Evolutionary conservation across 495 filamentous ascomycete genomes (phyloP).

Genomic region (Aspergillus funiculosus): DNA sequence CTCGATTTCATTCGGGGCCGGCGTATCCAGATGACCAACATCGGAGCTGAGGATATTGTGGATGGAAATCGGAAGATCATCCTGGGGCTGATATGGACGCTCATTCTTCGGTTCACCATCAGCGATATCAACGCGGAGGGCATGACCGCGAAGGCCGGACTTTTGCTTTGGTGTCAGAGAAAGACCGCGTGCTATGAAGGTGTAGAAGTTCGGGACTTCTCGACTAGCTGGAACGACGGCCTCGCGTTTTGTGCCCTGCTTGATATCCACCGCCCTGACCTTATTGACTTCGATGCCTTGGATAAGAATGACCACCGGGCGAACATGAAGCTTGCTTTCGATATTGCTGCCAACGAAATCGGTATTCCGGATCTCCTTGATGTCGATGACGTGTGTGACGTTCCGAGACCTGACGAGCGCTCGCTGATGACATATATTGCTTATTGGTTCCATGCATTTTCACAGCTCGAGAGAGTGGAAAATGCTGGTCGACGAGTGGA

Average conservation of each 20-base stretch:
- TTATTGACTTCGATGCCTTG: constrained; percentile 91
- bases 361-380: constrained; percentile 94
- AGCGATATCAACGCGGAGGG: constrained; percentile 98
- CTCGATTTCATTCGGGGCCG: constrained; percentile 87
- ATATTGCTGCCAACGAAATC: constrained; percentile 91
- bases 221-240: constrained; percentile 92
- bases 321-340: constrained; percentile 97
- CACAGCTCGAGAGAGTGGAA: constrained; percentile 94
- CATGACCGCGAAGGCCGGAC: constrained; percentile 93
- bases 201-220: constrained; percentile 91
- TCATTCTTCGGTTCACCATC: constrained; percentile 96
- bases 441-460: constrained; percentile 99
- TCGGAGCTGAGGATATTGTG: constrained; percentile 96
- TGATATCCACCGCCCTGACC: constrained; percentile 92
- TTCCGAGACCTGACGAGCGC: constrained; percentile 89
- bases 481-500: constrained; percentile 94
- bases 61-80: constrained; percentile 98
- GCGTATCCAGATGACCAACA: constrained; percentile 95
- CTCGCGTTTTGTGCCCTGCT: constrained; percentile 93
- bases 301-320: constrained; percentile 93
- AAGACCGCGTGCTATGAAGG: constrained; percentile 98
- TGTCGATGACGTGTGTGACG: constrained; percentile 97
- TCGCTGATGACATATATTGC: constrained; percentile 99
- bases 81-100: constrained; percentile 91
- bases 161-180: constrained; percentile 94